These are phyloP conservation scores for Myxozyma monticola DNA, from an alignment of 805 yeast genomes.

Conservation along the genomic window DNA sequence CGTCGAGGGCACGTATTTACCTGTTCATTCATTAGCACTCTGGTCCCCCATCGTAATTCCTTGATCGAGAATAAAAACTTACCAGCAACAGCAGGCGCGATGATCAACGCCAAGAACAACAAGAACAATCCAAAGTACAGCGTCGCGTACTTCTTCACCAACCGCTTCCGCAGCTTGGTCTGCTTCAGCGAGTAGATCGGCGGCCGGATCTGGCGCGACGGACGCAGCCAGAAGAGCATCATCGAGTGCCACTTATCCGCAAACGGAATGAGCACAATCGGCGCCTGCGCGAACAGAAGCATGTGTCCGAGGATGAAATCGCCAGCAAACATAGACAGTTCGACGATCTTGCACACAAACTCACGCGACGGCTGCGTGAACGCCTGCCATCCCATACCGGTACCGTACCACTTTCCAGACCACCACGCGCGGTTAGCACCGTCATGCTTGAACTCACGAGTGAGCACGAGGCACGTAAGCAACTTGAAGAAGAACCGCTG, in stretches of 20 bases:
- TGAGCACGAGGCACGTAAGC: slow-evolving; percentile 72
- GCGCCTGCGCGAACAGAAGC: slow-evolving; percentile 83
- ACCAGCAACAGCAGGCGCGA: slow-evolving; percentile 90
- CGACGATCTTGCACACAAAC: slow-evolving; percentile 89
- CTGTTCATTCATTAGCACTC: slow-evolving; percentile 4
- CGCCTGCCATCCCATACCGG: slow-evolving; percentile 90
- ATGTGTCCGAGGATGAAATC: slow-evolving; percentile 93
- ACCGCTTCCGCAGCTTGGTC: slow-evolving; percentile 93
- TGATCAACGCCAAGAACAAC: slow-evolving; percentile 72
- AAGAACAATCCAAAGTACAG: slow-evolving; percentile 71
- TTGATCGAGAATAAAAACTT: slow-evolving; percentile 33
- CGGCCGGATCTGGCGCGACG: slow-evolving; percentile 94
- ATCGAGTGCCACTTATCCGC: slow-evolving; percentile 97
- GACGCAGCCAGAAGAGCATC: slow-evolving; percentile 98
- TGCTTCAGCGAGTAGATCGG: slow-evolving; percentile 97
- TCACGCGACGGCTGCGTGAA: slow-evolving; percentile 96
- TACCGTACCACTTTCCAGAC: slow-evolving; percentile 99
- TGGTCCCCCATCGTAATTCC: not conserved
- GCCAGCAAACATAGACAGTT: slow-evolving; percentile 92
- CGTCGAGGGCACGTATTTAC: slow-evolving; percentile 25
- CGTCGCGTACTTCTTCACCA: slow-evolving; percentile 89
- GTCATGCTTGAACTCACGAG: slow-evolving; percentile 96
- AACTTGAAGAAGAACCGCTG: slow-evolving; percentile 86
- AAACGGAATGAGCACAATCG: slow-evolving; percentile 78
- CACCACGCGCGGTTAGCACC: slow-evolving; percentile 97